Conservation (phyloP, 2,329 filamentous ascomycete genomes). For the Chrysoporthe puriensis region DNA sequence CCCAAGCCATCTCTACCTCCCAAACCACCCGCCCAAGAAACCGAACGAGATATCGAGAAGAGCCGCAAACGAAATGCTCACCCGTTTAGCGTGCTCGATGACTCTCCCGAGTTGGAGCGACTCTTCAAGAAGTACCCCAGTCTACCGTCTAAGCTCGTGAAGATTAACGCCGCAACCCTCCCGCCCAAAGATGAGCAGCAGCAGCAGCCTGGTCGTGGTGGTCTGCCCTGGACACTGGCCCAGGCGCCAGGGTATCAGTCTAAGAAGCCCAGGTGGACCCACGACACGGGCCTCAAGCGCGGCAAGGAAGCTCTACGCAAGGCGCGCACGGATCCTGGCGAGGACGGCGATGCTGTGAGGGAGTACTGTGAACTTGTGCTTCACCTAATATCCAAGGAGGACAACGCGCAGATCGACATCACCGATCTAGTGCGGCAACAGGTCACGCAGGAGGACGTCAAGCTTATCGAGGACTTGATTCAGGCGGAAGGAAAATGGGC, state of each 20-base stretch:
- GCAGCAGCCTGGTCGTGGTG: constrained; percentile 17
- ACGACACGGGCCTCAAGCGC: constrained; percentile 59
- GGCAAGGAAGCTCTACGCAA: constrained; percentile 58
- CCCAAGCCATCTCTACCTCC: constrained; percentile 26
- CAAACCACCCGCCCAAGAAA: constrained; percentile 24
- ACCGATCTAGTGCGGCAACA: constrained; percentile 48
- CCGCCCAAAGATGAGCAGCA: constrained; percentile 41
- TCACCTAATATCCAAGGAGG: constrained; percentile 47
- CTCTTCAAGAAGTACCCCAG: constrained; percentile 59
- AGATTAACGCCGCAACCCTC: constrained; percentile 55
- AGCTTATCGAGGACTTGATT: constrained; percentile 54
- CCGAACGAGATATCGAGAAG: constrained; percentile 24
- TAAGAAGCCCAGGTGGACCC: constrained; percentile 55
- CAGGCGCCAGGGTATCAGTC: constrained; percentile 35
- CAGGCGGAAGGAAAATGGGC: constrained; percentile 46
- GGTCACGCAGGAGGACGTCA: constrained; percentile 50
- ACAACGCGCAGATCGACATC: constrained; percentile 38
- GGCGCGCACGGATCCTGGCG: constrained; percentile 53
- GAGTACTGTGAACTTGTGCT: constrained; percentile 64
- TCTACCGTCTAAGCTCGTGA: constrained; percentile 50
- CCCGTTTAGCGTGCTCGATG: constrained; percentile 57
- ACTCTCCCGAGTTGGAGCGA: constrained; percentile 51
- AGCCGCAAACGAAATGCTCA: constrained; percentile 34
- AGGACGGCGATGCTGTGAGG: constrained; percentile 61
- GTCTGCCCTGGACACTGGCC: constrained; percentile 30